These are phyloP conservation scores for Gossypium herbaceum DNA, from an alignment of 345 rosid species.

Conservation along the genomic window DNA sequence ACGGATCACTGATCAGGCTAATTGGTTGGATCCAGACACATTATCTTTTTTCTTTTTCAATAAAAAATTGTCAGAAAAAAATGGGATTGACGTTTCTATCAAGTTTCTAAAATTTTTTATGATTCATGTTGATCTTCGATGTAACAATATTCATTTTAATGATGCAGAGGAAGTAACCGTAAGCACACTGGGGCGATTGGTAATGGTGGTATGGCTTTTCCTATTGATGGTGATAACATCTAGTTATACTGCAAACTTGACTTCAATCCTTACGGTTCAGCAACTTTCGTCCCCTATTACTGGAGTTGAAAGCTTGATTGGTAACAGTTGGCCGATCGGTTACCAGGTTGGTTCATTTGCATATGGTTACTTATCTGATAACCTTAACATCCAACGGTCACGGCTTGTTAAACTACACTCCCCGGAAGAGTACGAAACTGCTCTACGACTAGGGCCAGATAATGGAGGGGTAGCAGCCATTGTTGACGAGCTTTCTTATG, in stretches of 20 bases:
- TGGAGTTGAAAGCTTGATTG: conserved; percentile 74
- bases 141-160: neutral
- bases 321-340: conserved; percentile 62
- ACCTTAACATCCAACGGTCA: conserved; percentile 53
- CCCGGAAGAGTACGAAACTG: conserved; percentile 64
- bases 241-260: conserved; percentile 89
- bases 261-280: conserved; percentile 82
- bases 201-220: conserved; percentile 92
- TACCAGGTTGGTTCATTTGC: conserved; percentile 82
- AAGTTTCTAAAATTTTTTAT: neutral
- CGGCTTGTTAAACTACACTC: conserved; percentile 54
- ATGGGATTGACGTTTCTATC: neutral
- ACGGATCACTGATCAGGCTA: no score
- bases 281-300: conserved; percentile 76
- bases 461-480: conserved; percentile 84
- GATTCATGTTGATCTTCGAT: conserved; percentile 8
- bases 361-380: conserved; percentile 46
- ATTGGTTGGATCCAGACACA: neutral
- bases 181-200: conserved; percentile 63
- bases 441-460: conserved; percentile 61
- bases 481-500: conserved; percentile 73
- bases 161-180: conserved; percentile 60
- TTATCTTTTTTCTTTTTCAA: neutral
- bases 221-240: conserved; percentile 77
- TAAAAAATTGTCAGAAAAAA: neutral